Base-by-base conservation (phyloP, 2,329 filamentous ascomycete species). In the Arthrobotrys megalospora region DNA sequence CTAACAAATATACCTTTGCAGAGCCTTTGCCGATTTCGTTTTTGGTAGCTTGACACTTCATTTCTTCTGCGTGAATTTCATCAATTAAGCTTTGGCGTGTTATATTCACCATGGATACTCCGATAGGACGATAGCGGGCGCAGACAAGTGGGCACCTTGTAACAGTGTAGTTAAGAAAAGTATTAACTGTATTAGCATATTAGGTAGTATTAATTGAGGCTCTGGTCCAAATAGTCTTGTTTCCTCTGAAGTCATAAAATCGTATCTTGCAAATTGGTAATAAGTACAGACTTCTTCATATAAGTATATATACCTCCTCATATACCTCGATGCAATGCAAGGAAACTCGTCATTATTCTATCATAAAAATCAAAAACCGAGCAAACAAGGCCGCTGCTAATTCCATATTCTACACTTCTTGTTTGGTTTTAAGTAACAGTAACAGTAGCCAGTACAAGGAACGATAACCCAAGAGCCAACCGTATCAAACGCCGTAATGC, bases 51-150 rank as follows among this genome's bases (percentile, higher is more conserved):
- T 99, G 84, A 93, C 98, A 84, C 86, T 98, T 85, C 96, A 99
- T 87, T 97, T 98, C 87, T 99, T 99, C 88, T 97, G 94, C 86
- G 91, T 98, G 84, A 99, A 99, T 89, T 99, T 99, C 85, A 98
- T 99, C 87, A 99, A 99, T 89, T 99, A 88, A 87, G 81, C 32
- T 73, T 81, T 72, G 66, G 24, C 36, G 43, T 28, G 64, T 66
- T 45, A 16, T 68, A 38, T 45, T 45, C 12, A 14, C 45, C 16
- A 19, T 24, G 34, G 34, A 41, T 41, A 14, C 36, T 58, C 16
- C 41, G 16, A 28, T 55, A 45, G 21, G 10, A 68, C 11, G 21
- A 24, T 28, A 28, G 16, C 48, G 63, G 36, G 32, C 38, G 50
- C 19, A 19, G 24, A 36, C 45, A 24, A 32, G 34, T 32, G 24